Conservation (phyloP, 2,329 filamentous ascomycete genomes). For the Curvularia spicifera region DNA sequence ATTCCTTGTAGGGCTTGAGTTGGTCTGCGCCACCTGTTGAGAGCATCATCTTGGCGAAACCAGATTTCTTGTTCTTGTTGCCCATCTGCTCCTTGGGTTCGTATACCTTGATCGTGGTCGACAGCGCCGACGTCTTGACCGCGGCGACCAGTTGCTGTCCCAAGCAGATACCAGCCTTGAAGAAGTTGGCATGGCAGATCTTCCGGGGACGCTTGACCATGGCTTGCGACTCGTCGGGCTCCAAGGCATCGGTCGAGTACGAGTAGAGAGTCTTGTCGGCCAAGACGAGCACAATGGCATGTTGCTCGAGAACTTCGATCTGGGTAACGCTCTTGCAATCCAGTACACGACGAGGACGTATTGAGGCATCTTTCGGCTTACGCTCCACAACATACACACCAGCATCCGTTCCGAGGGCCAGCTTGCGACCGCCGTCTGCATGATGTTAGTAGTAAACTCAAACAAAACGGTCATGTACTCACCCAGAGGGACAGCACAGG, state of each 20-base stretch:
- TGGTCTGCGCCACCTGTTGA: conserved; percentile 84
- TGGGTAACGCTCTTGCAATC: conserved; percentile 90
- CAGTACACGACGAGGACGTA: conserved; percentile 79
- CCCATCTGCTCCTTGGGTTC: conserved; percentile 95
- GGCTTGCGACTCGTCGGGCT: conserved; percentile 75
- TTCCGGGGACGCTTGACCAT: conserved; percentile 88
- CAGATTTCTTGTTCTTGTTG: conserved; percentile 94
- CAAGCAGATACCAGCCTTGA: conserved; percentile 94
- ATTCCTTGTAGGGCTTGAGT: conserved; percentile 83
- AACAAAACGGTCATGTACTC: conserved; percentile 46
- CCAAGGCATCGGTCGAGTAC: conserved; percentile 85
- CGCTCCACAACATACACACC: conserved; percentile 93
- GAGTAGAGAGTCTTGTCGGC: conserved; percentile 93
- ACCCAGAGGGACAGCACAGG: conserved; percentile 92
- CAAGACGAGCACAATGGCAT: conserved; percentile 86
- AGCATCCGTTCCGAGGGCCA: conserved; percentile 92
- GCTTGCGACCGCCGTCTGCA: conserved; percentile 87
- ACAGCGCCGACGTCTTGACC: conserved; percentile 91
- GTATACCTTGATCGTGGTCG: conserved; percentile 98
- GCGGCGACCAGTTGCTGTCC: conserved; percentile 94
- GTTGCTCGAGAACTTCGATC: conserved; percentile 94
- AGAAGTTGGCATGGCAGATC: conserved; percentile 98
- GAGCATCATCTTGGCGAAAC: conserved; percentile 97
- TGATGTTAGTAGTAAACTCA: conserved; percentile 30
- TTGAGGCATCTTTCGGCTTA: conserved; percentile 78